Evolutionary conservation across 73 alveolate genomes (phyloP).

Genomic region (Tetrahymena malaccensis): DNA sequence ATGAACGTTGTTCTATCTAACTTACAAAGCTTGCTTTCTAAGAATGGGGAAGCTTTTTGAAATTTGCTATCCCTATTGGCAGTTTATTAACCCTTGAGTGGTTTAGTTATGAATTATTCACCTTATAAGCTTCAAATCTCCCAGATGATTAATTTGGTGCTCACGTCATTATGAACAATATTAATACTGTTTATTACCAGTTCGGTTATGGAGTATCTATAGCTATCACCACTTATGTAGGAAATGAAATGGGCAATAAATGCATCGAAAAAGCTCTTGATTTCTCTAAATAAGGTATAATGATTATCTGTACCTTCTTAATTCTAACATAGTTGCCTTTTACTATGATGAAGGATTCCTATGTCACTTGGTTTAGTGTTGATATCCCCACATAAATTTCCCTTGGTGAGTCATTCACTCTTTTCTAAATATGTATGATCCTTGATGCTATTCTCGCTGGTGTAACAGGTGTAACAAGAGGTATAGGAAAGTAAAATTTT

Average conservation of each 20-base stretch:
- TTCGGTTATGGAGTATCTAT: constrained; percentile 8
- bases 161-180: background rate
- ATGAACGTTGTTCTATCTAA: background rate
- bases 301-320: background rate
- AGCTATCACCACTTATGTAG: background rate
- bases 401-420: background rate
- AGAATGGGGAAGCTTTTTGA: background rate
- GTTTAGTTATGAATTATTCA: constrained; percentile 3
- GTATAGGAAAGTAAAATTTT: background rate
- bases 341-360: background rate
- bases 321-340: background rate
- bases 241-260: background rate
- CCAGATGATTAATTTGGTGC: background rate
- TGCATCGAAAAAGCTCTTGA: background rate
- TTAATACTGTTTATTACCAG: background rate
- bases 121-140: background rate
- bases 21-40: background rate
- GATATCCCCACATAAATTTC: background rate
- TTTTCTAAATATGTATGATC: background rate
- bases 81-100: background rate
- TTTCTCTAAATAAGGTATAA: background rate
- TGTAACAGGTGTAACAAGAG: background rate
- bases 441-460: background rate
- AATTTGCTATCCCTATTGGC: background rate
- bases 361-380: background rate